A percentile compares a stretch with the other conserved stretches of the same genome.
These are phyloP conservation scores for Exophiala sideris DNA, from an alignment of 2,329 filamentous ascomycete genomes.

Conservation along the genomic window DNA sequence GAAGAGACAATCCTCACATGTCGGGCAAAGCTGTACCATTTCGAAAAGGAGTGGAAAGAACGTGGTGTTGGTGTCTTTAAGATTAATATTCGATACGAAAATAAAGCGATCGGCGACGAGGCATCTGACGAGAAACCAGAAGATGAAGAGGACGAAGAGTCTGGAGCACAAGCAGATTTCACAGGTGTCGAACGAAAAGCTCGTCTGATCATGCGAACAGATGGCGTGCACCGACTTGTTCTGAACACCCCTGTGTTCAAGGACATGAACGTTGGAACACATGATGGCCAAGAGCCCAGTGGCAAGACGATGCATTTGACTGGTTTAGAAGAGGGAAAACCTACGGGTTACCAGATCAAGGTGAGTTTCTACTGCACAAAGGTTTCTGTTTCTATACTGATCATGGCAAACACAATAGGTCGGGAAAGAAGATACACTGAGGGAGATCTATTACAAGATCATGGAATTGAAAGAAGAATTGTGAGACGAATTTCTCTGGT, in stretches of 20 bases:
- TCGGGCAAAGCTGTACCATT: constrained; percentile 80
- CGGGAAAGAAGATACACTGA: constrained; percentile 44
- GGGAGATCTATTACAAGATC: constrained; percentile 47
- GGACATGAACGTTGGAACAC: constrained; percentile 72
- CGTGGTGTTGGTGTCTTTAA: constrained; percentile 35
- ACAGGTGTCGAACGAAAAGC: constrained; percentile 41
- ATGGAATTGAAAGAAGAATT: constrained; percentile 21
- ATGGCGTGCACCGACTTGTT: constrained; percentile 81
- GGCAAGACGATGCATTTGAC: constrained; percentile 68
- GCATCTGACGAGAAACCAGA: constrained; percentile 30
- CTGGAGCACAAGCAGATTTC: constrained; percentile 30
- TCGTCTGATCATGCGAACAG: constrained; percentile 84
- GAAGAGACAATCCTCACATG: constrained; percentile 73
- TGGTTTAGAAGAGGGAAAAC: constrained; percentile 53
- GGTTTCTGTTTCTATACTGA: too few species aligned
- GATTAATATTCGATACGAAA: constrained; percentile 46
- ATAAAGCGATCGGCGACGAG: constrained; percentile 52
- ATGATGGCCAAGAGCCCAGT: constrained; percentile 59
- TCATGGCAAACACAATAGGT: constrained; percentile 27
- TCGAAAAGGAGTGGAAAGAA: constrained; percentile 81
- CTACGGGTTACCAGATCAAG: constrained; percentile 55
- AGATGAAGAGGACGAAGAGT: constrained; percentile 39
- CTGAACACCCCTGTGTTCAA: constrained; percentile 80
- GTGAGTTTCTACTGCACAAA: constrained; percentile 38
- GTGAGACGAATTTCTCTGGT: not conserved